Percentiles rank a stretch among this genome's conserved stretches.
Conservation (phyloP, 1,284 basidiomycete species). For the Coniferiporia weirii region DNA sequence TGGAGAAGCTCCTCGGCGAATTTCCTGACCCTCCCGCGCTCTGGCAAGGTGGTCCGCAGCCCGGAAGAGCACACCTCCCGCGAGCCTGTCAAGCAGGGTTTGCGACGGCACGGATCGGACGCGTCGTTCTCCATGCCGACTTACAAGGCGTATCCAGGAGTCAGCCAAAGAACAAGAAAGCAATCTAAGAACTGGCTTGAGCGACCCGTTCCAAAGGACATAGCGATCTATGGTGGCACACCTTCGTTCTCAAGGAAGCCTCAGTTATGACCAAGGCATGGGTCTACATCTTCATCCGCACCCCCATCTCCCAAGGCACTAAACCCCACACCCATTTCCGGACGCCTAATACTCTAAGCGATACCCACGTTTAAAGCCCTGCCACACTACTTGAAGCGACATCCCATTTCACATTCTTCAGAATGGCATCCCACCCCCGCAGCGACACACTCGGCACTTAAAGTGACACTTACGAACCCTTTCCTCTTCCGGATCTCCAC, state of each 20-base stretch:
- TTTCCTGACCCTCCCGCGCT: conserved; percentile 12
- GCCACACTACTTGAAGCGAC: not conserved
- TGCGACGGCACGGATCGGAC: conserved; percentile 5
- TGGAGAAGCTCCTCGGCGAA: conserved; percentile 3
- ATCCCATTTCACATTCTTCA: not conserved
- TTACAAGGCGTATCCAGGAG: not conserved
- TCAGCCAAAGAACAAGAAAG: not conserved
- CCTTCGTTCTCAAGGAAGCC: not conserved
- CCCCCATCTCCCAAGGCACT: not conserved
- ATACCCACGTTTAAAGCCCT: not conserved
- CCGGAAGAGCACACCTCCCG: conserved; percentile 2
- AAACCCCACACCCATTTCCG: not conserved
- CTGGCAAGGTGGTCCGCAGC: not conserved
- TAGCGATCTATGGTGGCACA: not conserved
- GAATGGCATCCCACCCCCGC: not conserved
- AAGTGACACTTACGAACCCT: not conserved
- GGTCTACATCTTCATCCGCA: no score
- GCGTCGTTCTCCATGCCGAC: conserved; percentile 8
- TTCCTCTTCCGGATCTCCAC: not conserved
- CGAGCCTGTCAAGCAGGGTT: conserved; percentile 2
- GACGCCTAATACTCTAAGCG: not conserved
- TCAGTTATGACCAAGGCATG: not conserved
- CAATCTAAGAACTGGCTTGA: conserved; percentile 4
- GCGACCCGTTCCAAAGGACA: not conserved
- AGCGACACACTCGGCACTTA: not conserved